Base-by-base conservation (phyloP, 768 basidiomycete genomes). In the Serendipita sp. region DNA sequence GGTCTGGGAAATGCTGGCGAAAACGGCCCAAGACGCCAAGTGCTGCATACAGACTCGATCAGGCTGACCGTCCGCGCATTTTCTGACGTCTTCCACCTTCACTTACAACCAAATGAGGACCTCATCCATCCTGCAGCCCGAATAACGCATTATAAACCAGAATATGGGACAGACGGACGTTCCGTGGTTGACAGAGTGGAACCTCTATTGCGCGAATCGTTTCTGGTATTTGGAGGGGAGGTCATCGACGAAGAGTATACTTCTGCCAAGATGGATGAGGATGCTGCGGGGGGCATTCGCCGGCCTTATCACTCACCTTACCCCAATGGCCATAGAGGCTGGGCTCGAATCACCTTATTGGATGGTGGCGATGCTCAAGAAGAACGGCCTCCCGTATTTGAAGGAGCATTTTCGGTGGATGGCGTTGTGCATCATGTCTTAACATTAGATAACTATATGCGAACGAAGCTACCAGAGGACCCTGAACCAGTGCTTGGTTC, bases 121-220 rank as follows among this genome's bases (percentile, higher is more conserved):
- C 81, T 92, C 66, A 76, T 91, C 62, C 88, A 91, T 70, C 84
- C 88, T 46, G 81, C 85, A 62, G 89, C 89, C 1, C 81, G 84
- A 45, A 78, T 90, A 64, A 81, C 80, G 62, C 85, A 85, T 73
- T 83, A 82, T 71, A 74, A 76, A n/a, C 77, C 75, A 23, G 72
- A 71, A 5, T 70, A 81, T 15, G 77, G 81, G 50, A 60, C 23
- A 36, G 8, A 31, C 16, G 85, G 86, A 34, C 70, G 72, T 44
- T 74, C 80, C 33, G 75, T 79, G 18, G 68, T 83, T 36, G 73
- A 79, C 3, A 79, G 77, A 68, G 81, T 82, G 1, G 78, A 79
- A 60, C 85, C 86, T 36, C 75, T 90, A n/a, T 73, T 83, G 15
- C 80, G 81, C 6, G 80, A 84, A 66, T 75, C 78, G 29, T 82